phyloP scores from a whole-genome alignment of 139 green algal genomes.

The Axilococcus clingmanii region DNA sequence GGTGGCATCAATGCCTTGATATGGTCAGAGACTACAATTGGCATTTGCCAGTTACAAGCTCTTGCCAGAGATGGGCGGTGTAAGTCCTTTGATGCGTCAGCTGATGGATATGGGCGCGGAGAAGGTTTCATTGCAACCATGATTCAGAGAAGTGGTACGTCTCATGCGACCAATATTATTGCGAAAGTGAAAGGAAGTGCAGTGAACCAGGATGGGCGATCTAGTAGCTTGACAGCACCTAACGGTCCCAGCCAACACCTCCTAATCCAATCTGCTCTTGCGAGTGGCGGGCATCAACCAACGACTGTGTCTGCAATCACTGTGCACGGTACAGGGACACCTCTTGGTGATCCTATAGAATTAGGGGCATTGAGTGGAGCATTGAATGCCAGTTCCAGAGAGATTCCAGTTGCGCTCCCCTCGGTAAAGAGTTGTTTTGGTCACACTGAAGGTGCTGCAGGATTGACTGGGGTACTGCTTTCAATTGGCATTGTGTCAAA shows the following conservation, averaged over 20 bases:
- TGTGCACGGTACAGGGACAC: constrained; percentile 43
- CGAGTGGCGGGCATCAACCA: background rate
- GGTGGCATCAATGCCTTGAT: constrained; percentile 32
- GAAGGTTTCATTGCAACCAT: constrained; percentile 18
- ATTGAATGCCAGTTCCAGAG: background rate
- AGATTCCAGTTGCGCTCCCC: constrained; percentile 35
- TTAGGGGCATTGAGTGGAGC: constrained; percentile 39
- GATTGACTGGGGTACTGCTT: constrained; percentile 41
- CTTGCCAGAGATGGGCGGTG: constrained; percentile 38
- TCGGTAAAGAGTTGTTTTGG: constrained; percentile 56
- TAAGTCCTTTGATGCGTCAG: constrained; percentile 39
- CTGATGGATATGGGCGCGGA: constrained; percentile 52
- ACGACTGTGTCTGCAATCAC: background rate
- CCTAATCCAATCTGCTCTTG: background rate
- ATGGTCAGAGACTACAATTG: constrained; percentile 6
- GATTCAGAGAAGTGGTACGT: background rate
- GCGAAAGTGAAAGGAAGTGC: background rate
- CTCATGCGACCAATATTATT: background rate
- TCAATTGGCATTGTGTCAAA: no score
- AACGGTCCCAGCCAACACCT: background rate
- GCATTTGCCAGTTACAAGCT: constrained; percentile 29
- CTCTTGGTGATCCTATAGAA: constrained; percentile 76
- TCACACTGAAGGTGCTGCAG: constrained; percentile 63
- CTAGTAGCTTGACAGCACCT: background rate
- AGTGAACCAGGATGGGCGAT: constrained; percentile 1